Evolutionary conservation across 257 asterid genomes (phyloP), one percentile per base, ranked within the genome.

Genomic region (Solanum sejunctum): DNA sequence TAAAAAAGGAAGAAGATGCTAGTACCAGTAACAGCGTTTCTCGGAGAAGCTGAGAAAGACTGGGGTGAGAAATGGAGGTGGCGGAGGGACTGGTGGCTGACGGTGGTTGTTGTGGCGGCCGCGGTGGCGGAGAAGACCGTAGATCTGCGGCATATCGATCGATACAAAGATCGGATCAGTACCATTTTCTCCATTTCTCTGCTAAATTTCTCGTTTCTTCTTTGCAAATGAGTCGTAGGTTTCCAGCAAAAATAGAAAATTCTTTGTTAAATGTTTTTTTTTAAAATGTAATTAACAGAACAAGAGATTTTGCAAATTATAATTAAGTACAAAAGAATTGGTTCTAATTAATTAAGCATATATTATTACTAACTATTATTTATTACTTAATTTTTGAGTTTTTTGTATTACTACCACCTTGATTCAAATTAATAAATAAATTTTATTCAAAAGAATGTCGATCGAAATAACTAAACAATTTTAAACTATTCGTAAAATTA

Each of bases 61-160:
- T 92, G 87, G 69, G 92, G 85, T 57, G 89, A 81, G 78, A 89
- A 89, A 86, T 93, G 98, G 84, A 93, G 90, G 88, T 86, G 94
- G 90, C 95, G 93, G 88, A 90, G 56, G 54, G 86, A 90, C 85
- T 66, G 89, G 93, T 89, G 91, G 88, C 86, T 90, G 86, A 87
- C 92, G 84, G 92, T 86, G 85, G 84, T 71, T 83, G 91, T 87
- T 86, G 89, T 85, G 66, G 86, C 85, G 70, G 79, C 82, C 8
- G 86, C n/a, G n/a, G 91, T 47, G 85, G 90, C 47, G 78, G 91
- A 85, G 79, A 91, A 80, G 60, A 20, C 85, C 15, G 87, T 89
- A 87, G 97, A 93, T 91, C 97, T 86, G 83, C 97, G 95, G 88
- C 71, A 57, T 60, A 93, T 56, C 64, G 97, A 91, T 61, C 98